Base-by-base conservation (phyloP, 352 stramenopile species). In the Globisporangium cederbergense region DNA sequence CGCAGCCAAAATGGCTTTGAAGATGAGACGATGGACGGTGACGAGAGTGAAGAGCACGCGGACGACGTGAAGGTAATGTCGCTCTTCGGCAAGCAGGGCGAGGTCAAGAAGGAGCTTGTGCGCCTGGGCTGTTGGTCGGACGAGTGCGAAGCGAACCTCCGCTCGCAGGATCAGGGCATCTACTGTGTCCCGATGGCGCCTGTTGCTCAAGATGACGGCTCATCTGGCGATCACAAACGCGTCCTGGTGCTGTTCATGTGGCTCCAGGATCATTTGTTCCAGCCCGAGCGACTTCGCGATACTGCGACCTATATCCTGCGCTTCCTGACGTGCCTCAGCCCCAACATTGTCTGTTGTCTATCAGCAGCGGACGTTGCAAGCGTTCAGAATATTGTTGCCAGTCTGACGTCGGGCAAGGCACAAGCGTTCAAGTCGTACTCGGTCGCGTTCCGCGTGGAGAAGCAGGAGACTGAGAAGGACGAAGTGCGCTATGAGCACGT, bases 301-400 rank as follows among this genome's bases (percentile, higher is more conserved):
- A 88, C 78, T 22, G 79, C 81, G 18, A 88, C 85, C 46, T 92
- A 90, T 20, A 73, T 90, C 42, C 59, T 94, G 18, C 85, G 85
- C 9, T 88, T 90, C 45, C 55, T 65, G 66, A 69, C 63, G 20
- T 63, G 45, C 10, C 38, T 68, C 36, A 68, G 63, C 6, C 42
- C 55, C 10, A 59, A 58, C 38, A 25, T 64, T 47, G 63, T 68
- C 25, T 68, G 63, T 42, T 68, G 63, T 32, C 55, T 68, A 20
- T 68, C 63, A 11, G 47, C 36, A 1, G 38, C 38, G 20, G 63
- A 68, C 55, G 16, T 64, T 10, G 42, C 25, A n/a, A 36, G n/a
- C 2, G 46, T 68, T 6, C 36, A 54, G n/a, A 32, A 59, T 11
- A 38, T 60, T 1, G 63, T 68, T 3, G 28, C 56, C 13, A n/a